Evolutionary conservation across 306 rosid species (phyloP).

Genomic region (Crotalaria pallida): DNA sequence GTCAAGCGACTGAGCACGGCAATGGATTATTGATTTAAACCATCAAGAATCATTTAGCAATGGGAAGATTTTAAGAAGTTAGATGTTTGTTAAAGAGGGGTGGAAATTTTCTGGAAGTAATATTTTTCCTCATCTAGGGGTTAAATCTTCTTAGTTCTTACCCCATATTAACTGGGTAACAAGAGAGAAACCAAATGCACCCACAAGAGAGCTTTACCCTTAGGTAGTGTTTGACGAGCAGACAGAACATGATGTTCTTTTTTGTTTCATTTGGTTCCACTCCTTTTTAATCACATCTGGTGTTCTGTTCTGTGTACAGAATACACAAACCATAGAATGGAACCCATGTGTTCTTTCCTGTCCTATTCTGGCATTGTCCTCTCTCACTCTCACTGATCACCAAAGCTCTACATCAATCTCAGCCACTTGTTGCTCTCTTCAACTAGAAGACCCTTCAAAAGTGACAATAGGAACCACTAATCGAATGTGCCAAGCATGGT

Average conservation of each 20-base stretch:
- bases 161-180: background rate
- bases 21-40: background rate
- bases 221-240: no score
- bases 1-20: background rate
- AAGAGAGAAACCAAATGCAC: background rate
- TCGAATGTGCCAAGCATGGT: constrained; percentile 35
- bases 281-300: no score
- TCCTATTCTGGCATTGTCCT: background rate
- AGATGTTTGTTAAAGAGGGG: background rate
- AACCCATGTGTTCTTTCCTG: no score
- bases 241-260: no score
- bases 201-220: background rate
- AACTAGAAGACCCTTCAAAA: constrained; percentile 63
- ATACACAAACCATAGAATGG: no score
- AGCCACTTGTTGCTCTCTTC: constrained; percentile 26
- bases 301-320: no score
- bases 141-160: background rate
- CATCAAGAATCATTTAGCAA: background rate
- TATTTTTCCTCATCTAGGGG: background rate
- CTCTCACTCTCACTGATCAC: constrained; percentile 16
- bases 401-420: constrained; percentile 21
- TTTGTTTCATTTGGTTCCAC: no score
- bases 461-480: constrained; percentile 41
- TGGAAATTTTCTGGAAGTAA: background rate
- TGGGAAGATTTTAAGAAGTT: background rate